phyloP scores from a whole-genome alignment of 345 rosid species.

The Pelargonium nanum region DNA sequence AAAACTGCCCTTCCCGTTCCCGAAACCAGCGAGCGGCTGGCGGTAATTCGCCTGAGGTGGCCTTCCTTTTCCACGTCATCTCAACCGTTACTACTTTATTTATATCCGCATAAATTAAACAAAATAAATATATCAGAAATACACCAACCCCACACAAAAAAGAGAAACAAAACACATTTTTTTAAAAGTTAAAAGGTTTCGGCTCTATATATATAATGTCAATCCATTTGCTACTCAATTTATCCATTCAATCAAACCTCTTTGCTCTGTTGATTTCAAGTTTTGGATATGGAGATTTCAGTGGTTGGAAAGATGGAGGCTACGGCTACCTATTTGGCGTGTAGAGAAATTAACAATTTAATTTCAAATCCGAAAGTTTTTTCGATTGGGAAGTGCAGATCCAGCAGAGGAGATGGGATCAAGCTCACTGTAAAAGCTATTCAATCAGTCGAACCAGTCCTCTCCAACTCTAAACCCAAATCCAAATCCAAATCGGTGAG shows the following conservation, averaged over 20 bases:
- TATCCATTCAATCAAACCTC: not conserved
- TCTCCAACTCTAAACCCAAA: not conserved
- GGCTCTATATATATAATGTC: not conserved
- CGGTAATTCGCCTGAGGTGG: not conserved
- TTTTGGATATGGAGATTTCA: not conserved
- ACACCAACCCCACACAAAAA: not conserved
- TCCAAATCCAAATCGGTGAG: not conserved
- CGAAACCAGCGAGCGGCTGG: not conserved
- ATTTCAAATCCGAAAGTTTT: not conserved
- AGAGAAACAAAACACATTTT: not conserved
- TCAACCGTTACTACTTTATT: not conserved
- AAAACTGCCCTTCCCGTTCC: not conserved
- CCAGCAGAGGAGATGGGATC: not conserved
- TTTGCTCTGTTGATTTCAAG: not conserved
- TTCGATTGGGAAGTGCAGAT: not conserved
- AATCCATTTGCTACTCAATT: not conserved
- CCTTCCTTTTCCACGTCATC: no score
- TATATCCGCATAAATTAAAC: not conserved
- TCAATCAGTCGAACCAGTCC: not conserved
- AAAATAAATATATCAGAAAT: no score
- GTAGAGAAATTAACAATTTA: not conserved
- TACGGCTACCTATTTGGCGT: not conserved
- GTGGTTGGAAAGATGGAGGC: not conserved
- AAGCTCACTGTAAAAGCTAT: not conserved
- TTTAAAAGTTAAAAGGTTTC: no score